Conservation (phyloP, 495 filamentous ascomycete species). For the Peziza echinospora region DNA sequence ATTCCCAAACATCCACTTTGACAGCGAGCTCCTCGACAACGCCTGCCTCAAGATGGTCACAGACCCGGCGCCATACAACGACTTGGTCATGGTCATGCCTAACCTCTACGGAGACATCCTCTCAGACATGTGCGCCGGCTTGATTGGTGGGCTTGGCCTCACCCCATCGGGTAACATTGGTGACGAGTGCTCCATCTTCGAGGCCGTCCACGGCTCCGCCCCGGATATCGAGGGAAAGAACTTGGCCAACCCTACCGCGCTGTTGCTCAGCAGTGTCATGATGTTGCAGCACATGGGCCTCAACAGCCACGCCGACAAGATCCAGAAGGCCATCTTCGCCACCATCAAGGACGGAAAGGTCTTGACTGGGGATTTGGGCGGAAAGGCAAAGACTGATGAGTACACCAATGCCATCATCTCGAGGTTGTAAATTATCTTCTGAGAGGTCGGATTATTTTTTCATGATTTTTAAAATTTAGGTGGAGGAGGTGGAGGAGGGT, state of each 20-base stretch:
- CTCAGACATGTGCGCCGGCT: slow-evolving; percentile 96
- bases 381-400: slow-evolving; percentile 78
- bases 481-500: too few relatives aligned
- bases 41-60: slow-evolving; percentile 95
- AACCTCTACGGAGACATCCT: slow-evolving; percentile 99
- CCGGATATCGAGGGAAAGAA: slow-evolving; percentile 94
- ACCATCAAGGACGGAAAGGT: slow-evolving; percentile 88
- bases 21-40: slow-evolving; percentile 94
- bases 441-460: too few relatives aligned
- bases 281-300: slow-evolving; percentile 98
- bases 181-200: slow-evolving; percentile 97
- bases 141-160: slow-evolving; percentile 91
- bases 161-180: slow-evolving; percentile 97
- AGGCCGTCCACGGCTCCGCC: slow-evolving; percentile 94
- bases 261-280: slow-evolving; percentile 85
- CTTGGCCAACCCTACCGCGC: slow-evolving; percentile 84
- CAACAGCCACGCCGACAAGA: slow-evolving; percentile 58
- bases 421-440: slow-evolving; percentile 20
- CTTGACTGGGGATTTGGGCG: slow-evolving; percentile 85
- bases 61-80: slow-evolving; percentile 84
- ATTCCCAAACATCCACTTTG: slow-evolving; percentile 83
- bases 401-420: slow-evolving; percentile 81
- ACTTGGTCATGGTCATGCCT: slow-evolving; percentile 99
- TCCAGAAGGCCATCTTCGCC: slow-evolving; percentile 85
- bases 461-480: too few relatives aligned